Conservation (phyloP, 257 asterid genomes). For the Nicotiana obtusifolia region DNA sequence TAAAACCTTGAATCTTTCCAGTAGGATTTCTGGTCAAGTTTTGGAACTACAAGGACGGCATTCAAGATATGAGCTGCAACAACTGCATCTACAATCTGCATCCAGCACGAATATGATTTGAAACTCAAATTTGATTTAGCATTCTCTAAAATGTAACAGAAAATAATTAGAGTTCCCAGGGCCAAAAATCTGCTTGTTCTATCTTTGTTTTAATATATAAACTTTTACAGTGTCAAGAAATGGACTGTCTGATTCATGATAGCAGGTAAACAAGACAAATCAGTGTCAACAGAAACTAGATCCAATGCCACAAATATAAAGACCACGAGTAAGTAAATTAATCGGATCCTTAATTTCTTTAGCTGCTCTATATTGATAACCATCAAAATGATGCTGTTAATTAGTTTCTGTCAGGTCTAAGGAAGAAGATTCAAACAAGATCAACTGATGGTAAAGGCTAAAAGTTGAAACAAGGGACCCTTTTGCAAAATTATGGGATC, state of each 20-base stretch:
- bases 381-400: neutral
- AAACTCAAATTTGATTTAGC: neutral
- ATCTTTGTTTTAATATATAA: neutral
- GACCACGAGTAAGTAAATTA: neutral
- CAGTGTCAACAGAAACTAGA: neutral
- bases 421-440: neutral
- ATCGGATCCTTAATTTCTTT: neutral
- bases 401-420: neutral
- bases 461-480: neutral
- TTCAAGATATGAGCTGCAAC: slow-evolving; percentile 74
- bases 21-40: slow-evolving; percentile 64
- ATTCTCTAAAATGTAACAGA: neutral
- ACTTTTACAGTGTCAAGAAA: neutral
- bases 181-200: neutral
- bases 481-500: neutral
- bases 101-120: neutral
- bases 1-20: slow-evolving; percentile 75
- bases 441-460: neutral
- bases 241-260: neutral
- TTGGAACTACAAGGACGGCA: slow-evolving; percentile 65
- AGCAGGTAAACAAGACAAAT: neutral
- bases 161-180: neutral
- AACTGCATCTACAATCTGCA: slow-evolving; percentile 76
- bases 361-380: neutral
- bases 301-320: neutral